These are phyloP conservation scores for Lachancea nothofagi DNA, from an alignment of 805 yeast genomes.

Conservation along the genomic window DNA sequence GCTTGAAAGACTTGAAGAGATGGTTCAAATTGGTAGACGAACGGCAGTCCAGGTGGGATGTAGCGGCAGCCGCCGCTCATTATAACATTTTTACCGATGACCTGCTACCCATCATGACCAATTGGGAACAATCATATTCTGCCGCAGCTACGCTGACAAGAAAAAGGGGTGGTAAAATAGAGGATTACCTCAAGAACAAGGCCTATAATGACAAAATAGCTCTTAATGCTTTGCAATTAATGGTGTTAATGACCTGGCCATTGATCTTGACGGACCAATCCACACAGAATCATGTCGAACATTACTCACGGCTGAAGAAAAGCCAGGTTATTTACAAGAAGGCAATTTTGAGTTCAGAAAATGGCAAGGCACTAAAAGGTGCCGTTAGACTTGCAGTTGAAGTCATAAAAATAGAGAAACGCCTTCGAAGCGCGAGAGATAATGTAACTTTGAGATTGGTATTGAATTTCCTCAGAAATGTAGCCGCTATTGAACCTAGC, in stretches of 20 bases:
- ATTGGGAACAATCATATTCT: conserved; percentile 51
- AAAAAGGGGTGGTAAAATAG: conserved; percentile 12
- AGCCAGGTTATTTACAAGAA: conserved; percentile 71
- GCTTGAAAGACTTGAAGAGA: conserved; percentile 78
- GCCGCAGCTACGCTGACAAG: conserved; percentile 19
- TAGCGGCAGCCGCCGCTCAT: conserved; percentile 83
- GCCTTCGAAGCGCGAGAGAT: conserved; percentile 64
- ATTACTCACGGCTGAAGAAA: conserved; percentile 55
- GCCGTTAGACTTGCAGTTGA: conserved; percentile 64
- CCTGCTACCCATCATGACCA: conserved; percentile 63
- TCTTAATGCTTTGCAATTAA: conserved; percentile 65
- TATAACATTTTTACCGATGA: conserved; percentile 70
- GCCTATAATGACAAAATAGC: conserved; percentile 52
- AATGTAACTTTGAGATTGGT: conserved; percentile 67
- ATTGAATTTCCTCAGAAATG: conserved; percentile 67
- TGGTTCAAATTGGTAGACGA: conserved; percentile 88
- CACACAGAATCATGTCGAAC: conserved; percentile 49
- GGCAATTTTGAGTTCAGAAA: conserved; percentile 49
- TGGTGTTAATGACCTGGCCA: conserved; percentile 87
- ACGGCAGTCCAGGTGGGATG: conserved; percentile 60
- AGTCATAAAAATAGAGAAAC: conserved; percentile 44
- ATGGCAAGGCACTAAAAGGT: conserved; percentile 63
- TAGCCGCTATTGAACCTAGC: conserved; percentile 73
- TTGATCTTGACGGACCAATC: conserved; percentile 57
- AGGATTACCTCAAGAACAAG: conserved; percentile 28